Evolutionary conservation across 192 early-diverging fungal species (phyloP), one percentile per base, ranked within the genome.

Genomic region (Gigaspora rosea): DNA sequence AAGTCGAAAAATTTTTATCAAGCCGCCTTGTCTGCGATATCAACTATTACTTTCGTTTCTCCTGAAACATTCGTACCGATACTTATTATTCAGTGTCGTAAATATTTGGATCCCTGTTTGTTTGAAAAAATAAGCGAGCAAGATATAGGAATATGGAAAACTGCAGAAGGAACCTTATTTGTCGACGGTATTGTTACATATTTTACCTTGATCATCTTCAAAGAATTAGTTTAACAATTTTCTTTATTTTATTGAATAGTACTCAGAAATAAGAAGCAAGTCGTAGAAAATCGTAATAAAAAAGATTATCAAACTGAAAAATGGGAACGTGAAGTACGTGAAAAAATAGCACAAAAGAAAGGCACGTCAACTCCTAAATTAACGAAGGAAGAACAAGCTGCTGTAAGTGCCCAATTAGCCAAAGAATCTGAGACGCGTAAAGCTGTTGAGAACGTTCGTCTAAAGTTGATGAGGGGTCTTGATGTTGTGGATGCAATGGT

Each of bases 271-370:
- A 87, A 89, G 64, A 88, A 88, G 75, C 88, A 85, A 32, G 79
- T 78, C 32, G 81, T 75, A 47, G 82, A 82, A 15, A 76, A 79
- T 33, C 78, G 80, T 18, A 85, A 86, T 51, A 81, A 86, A 20
- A 85, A 86, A 35, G 85, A 76, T 27, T 91, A 86, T 66, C 86
- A 88, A 18, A 91, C 94, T 51, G 87, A 92, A 81, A 90, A 94
- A 72, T 95, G 92, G 91, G 93, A 94, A 84, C 86, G 84, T 12
- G 91, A 94, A 48, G 71, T 94, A 13, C 90, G 87, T 67, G 91
- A 92, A 63, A 88, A 92, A 67, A 76, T 95, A 41, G 90, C 91
- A 50, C 90, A 92, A 79, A 93, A 89, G 76, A 87, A 92, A 67
- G 84, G 86, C 12, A 59, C 77, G 0, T 36, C 65, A 16, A 51